Evolutionary conservation across 768 basidiomycete genomes (phyloP), one percentile per base, ranked within the genome.

Genomic region (Paxillus ammoniavirescens): DNA sequence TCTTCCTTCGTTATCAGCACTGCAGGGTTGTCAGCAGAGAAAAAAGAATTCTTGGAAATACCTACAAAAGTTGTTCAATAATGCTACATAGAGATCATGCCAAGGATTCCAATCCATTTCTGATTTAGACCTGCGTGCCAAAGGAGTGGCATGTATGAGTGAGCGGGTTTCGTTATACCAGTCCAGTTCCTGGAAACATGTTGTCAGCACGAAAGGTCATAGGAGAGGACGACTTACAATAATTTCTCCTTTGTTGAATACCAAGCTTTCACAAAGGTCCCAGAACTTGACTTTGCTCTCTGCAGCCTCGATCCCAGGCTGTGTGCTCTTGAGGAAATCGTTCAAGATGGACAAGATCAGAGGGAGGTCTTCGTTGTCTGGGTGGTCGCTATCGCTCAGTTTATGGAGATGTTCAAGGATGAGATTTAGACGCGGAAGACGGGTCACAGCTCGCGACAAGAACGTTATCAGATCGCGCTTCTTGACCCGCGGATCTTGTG

Each of bases 261-360:
- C 69, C 46, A 96, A 65, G 60, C 80, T 86, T 72, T 95, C 91
- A 58, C 83, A 84, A 3, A 95, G 72, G 49, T 76, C 83, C 86
- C 88, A 91, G 55, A 92, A 86, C 64, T 92, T 93, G 59, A 94
- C 93, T 66, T 93, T 93, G 57, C 83, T 80, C 65, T 95, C 93
- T 1, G 93, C 91, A n/a, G 86, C 89, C 55, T 84, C 89, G 54
- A 96, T 94, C 4, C 93, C 93, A 1, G 92, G 92, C 62, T 95
- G 87, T 0, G 91, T 91, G 58, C 86, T 86, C 75, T 89, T 92
- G 55, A 96, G 78, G 56, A 84, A 86, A 43, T 85, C 81, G 30
- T 77, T 82, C 50, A 95, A 61, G 3, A 93, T 80, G 9, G 77
- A 77, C 23, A 90, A 63, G 15, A 90, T 81, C 5, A 91, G 75